Evolutionary conservation across 2,329 filamentous ascomycete species (phyloP).

Genomic region (Fusarium sp.): DNA sequence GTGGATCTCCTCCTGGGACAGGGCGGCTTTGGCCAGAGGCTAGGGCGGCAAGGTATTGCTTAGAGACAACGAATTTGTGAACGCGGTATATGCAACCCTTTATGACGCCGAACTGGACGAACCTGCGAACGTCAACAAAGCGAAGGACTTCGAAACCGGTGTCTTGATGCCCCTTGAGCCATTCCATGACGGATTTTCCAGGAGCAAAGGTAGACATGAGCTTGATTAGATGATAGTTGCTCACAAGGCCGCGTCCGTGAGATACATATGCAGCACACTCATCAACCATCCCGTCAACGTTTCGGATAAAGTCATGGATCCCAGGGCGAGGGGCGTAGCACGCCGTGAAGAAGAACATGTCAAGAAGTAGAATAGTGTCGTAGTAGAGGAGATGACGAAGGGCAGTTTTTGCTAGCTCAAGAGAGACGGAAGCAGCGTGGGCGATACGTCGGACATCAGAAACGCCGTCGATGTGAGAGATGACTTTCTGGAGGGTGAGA

Average conservation of each 20-base stretch:
- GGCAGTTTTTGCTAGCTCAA: constrained; percentile 85
- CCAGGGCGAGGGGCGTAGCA: constrained; percentile 86
- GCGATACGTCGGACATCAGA: constrained; percentile 90
- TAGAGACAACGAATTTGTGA: constrained; percentile 86
- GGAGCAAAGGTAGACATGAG: constrained; percentile 88
- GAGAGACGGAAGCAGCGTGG: constrained; percentile 83
- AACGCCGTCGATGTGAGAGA: constrained; percentile 89
- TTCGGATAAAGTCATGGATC: constrained; percentile 81
- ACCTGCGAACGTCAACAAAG: constrained; percentile 85
- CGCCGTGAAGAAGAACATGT: constrained; percentile 93
- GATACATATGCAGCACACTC: constrained; percentile 90
- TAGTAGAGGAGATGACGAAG: constrained; percentile 93
- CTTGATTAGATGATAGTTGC: constrained; percentile 75
- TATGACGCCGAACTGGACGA: constrained; percentile 95
- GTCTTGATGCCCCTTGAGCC: constrained; percentile 80
- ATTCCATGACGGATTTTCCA: constrained; percentile 85
- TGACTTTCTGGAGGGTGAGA: constrained; percentile 79
- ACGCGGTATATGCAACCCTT: constrained; percentile 94
- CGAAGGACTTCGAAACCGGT: constrained; percentile 71
- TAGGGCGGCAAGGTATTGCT: constrained; percentile 66
- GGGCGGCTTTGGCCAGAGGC: constrained; percentile 63
- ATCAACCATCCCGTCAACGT: constrained; percentile 78
- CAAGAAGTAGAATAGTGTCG: constrained; percentile 86
- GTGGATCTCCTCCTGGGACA: constrained; percentile 54
- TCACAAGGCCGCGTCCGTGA: constrained; percentile 53